These are phyloP conservation scores for Macrophomina pseudophaseolina DNA, from an alignment of 2,329 filamentous ascomycete species.

Conservation along the genomic window DNA sequence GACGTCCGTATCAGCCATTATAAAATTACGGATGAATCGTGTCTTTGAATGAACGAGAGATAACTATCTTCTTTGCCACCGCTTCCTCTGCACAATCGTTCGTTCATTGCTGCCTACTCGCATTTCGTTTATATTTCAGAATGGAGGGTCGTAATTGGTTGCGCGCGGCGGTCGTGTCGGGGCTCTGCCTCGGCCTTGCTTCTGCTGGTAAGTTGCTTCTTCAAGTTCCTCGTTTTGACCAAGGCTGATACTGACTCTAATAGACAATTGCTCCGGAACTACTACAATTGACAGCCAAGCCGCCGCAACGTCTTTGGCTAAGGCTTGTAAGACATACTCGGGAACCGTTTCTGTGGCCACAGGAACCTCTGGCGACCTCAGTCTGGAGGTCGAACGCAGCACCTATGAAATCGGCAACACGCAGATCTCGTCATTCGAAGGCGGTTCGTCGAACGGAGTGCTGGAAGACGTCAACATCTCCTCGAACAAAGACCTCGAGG, in stretches of 20 bases:
- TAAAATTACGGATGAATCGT: slow-evolving; percentile 6
- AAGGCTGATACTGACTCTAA: neutral
- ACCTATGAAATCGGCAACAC: neutral
- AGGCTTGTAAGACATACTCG: slow-evolving; percentile 14
- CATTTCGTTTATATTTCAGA: neutral
- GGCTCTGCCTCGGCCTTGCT: slow-evolving; percentile 10
- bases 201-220: neutral
- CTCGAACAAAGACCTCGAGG: slow-evolving; percentile 1
- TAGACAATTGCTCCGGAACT: slow-evolving; percentile 13
- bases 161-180: slow-evolving; percentile 6
- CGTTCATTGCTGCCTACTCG: neutral
- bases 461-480: slow-evolving; percentile 2
- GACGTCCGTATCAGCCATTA: slow-evolving; percentile 11
- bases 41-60: neutral
- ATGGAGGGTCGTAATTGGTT: slow-evolving; percentile 1
- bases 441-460: neutral
- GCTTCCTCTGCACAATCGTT: neutral
- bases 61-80: slow-evolving; percentile 6
- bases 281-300: neutral
- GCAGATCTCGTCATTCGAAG: neutral
- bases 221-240: neutral
- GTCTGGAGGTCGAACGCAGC: slow-evolving; percentile 6
- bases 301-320: slow-evolving; percentile 10
- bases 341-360: slow-evolving; percentile 7
- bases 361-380: neutral